Evolutionary conservation across 441 rosid species (phyloP), one percentile per base, ranked within the genome.

Genomic region (Erodium texanum): DNA sequence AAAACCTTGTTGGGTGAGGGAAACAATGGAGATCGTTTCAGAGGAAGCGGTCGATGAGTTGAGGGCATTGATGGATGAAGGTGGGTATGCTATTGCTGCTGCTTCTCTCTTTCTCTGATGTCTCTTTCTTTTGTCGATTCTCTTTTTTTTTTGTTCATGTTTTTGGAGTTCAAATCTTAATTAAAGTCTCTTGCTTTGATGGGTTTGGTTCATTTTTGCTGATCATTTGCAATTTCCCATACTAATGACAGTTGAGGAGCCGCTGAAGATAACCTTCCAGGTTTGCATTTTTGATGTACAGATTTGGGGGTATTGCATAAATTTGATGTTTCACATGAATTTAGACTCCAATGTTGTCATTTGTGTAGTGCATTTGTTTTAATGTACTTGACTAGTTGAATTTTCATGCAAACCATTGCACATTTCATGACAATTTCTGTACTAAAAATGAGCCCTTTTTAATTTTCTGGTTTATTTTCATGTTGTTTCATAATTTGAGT

Each of bases 1-100:
- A 11, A 58, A 10, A 20, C 20, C 20, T 10, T 18, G 24, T 2
- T 11, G 22, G 20, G n/a, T 2, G 1, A 43, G 50, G 15, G 50
- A 7, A 16, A 7, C 11, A 73, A 89, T 90, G 97, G 90, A 81
- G 69, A 69, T 78, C 65, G 85, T 75, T 77, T 74, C 88, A 19
- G 82, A 77, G 63, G 93, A 87, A 77, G 93, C 96, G 74, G 75
- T 89, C 80, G 64, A 69, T 74, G 89, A 84, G 80, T 75, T 93
- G 63, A 78, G 72, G 65, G 82, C 83, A 67, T 75, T 86, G 48
- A 79, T 93, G 86, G 96, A 89, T 87, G 82, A 79, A 82, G 88
- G 98, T 34, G 41, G 41, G 9, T 34, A 3, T 34, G 41, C 41
- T 34, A 34, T 10, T 34, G 6, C 41, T 34, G 41, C 41, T 34